Percentiles rank a stretch among this genome's conserved stretches.
These are phyloP conservation scores for Polymyxa betae DNA, from an alignment of 208 protist species.

Conservation along the genomic window DNA sequence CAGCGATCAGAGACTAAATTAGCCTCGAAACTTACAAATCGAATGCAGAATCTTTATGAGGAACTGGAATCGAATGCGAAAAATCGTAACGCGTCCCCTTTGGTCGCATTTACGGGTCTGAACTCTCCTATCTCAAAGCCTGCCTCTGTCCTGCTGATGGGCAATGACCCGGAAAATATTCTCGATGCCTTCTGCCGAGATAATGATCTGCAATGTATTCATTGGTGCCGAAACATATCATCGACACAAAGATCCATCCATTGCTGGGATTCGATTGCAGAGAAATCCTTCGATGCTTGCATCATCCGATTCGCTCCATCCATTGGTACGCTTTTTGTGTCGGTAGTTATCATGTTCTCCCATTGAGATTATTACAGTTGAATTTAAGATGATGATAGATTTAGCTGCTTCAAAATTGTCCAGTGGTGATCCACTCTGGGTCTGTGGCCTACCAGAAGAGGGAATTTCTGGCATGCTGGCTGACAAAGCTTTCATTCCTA, in stretches of 20 bases:
- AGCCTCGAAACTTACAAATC: too few species aligned
- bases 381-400: neutral
- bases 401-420: neutral
- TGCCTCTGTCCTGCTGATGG: neutral
- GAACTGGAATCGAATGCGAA: too few species aligned
- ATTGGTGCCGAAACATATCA: neutral
- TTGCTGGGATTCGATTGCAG: neutral
- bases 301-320: neutral
- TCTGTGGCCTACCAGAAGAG: neutral
- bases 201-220: neutral
- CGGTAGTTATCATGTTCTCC: neutral
- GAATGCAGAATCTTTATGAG: too few species aligned
- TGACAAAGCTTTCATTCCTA: neutral
- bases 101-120: too few species aligned
- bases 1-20: too few species aligned
- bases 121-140: neutral
- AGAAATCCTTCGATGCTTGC: neutral
- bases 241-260: neutral
- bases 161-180: neutral
- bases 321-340: neutral
- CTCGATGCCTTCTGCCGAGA: neutral
- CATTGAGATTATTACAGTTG: neutral
- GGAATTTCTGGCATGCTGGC: neutral
- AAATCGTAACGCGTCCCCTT: too few species aligned
- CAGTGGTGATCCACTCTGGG: neutral